Base-by-base conservation (phyloP, 2,329 filamentous ascomycete genomes). In the Talaromyces marneffei region DNA sequence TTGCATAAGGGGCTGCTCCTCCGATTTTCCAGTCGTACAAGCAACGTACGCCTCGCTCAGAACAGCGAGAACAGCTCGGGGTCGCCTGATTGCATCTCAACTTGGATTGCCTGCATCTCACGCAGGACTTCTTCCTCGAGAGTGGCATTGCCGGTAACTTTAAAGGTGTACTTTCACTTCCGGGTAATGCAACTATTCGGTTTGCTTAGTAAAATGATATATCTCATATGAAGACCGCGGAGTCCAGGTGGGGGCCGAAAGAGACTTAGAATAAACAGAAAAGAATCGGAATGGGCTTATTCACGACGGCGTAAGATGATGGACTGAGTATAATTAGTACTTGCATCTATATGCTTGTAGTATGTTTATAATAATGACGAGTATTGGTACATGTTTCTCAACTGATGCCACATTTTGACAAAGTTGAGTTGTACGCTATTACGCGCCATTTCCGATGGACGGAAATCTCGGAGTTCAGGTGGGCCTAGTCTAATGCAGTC, bases 61-160 rank as follows among this genome's bases (percentile, higher is more conserved):
- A 55, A 33, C 60, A 62, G 48, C 60, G 60, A 53, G 55, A 62
- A 33, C 60, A 62, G 50, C 35, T 59, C 12, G 60, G 60, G 5
- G 14, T 48, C 20, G 25, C 46, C 33, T 58, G 46, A 20, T 62
- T 62, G 39, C 60, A 62, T 62, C 48, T 58, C 20, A 59, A 53
- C 18, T 62, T 62, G 20, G 60, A 62, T 27, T 59, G 60, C 9
- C 60, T 62, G 39, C 60, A 62, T 18, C 48, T n/a, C 39, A 52
- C 25, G 57, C 60, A 62, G 44, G 60, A 59, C 40, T 55, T 59
- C 18, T 62, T 62, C 18, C 60, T 53, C 50, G 60, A 62, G 2
- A 62, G n/a, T 29, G 60, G 60, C 60, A 62, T 62, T 20, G 10
- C 4, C 10, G 14, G 2, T 25, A 29, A 25, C 14, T 20, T 10